Evolutionary conservation across 2,329 filamentous ascomycete species (phyloP), one percentile per base, ranked within the genome.

Genomic region (Sclerotinia borealis): DNA sequence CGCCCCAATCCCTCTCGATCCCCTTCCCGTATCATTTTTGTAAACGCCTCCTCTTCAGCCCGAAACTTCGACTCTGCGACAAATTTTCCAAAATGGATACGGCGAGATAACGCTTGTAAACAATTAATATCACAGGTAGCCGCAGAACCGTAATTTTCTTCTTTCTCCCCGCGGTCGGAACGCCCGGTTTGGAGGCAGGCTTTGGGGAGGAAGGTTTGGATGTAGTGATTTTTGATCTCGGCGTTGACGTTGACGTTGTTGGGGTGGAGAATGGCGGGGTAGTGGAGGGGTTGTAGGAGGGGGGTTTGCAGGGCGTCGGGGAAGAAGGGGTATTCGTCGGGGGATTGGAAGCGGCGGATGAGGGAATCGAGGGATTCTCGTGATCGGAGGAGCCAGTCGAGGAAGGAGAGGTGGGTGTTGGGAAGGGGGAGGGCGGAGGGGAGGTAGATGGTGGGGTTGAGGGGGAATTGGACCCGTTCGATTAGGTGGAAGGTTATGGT

Each of bases 251-350:
- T 95, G 75, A 99, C 92, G 72, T 89, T 77, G 81, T 99, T 98
- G 51, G 84, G 79, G 77, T 97, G 89, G 59, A 99, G 83, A 73
- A 99, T 92, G 73, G 83, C 81, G 15, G 95, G 95, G 79, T 99
- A 99, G 74, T 90, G 77, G 69, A 99, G 83, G 10, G 92, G 90
- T 70, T 90, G 87, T n/a, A 99, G 85, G 66, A 99, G 90, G 31
- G 93, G 91, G 62, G 83, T 81, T 72, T 91, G 85, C 47, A 97
- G 80, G 11, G 85, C 88, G 36, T 90, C 83, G 1, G 92, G 91
- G 79, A 97, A 99, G 85, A 98, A 99, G 27, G 95, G 91, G 76
- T 96, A 93, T 79, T 99, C 95, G 81, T 99, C 95, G 45, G 95
- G 95, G 0, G 92, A 92, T 76, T 99, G 88, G 81, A 92, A 99